Evolutionary conservation across 257 asterid species (phyloP).

Genomic region (Verbascum thapsus): DNA sequence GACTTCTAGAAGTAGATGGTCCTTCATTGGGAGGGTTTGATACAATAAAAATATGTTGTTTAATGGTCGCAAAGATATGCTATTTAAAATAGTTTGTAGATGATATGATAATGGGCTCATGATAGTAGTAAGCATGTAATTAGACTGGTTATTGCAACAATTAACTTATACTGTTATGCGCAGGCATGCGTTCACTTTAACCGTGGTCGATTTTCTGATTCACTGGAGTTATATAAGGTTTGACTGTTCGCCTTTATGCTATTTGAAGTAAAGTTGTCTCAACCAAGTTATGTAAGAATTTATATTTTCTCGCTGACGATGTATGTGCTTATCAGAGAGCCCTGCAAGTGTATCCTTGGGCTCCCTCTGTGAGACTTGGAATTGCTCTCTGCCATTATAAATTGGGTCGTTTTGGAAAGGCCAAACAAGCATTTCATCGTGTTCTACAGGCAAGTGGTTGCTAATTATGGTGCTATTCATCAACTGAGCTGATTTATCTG

Average conservation of each 20-base stretch:
- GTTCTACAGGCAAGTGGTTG: conserved; percentile 76
- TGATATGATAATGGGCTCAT: conserved; percentile 25
- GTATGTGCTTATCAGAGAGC: conserved; percentile 61
- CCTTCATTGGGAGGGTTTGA: conserved; percentile 17
- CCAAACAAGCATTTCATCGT: conserved; percentile 91
- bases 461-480: conserved; percentile 20
- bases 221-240: conserved; percentile 94
- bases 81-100: no score
- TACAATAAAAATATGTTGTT: background rate
- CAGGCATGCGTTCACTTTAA: conserved; percentile 98
- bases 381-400: conserved; percentile 92
- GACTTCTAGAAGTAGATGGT: conserved; percentile 28
- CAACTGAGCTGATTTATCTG: conserved; percentile 23
- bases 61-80: conserved; percentile 8
- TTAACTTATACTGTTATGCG: conserved; percentile 32
- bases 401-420: conserved; percentile 82
- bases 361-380: conserved; percentile 93
- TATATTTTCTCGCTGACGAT: conserved; percentile 25
- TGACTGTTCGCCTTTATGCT: conserved; percentile 26
- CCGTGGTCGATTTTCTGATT: conserved; percentile 83
- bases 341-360: conserved; percentile 79
- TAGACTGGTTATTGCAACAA: conserved; percentile 23
- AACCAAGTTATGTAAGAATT: conserved; percentile 18
- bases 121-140: conserved; percentile 14
- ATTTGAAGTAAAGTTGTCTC: conserved; percentile 24